Evolutionary conservation across 345 rosid species (phyloP).

Genomic region (Alliaria petiolata): DNA sequence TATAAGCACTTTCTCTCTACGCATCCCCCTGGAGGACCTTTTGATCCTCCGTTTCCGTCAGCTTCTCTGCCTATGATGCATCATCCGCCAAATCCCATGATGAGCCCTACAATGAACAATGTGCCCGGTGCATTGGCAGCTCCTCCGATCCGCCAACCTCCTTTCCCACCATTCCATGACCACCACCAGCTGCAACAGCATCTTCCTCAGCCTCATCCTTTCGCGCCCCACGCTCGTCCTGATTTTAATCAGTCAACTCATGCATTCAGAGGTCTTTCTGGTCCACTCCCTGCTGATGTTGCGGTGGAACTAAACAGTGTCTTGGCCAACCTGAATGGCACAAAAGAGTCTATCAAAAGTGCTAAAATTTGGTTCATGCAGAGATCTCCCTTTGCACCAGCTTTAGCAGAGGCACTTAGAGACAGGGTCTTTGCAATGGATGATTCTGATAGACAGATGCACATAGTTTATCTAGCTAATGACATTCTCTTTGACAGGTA

Average conservation of each 20-base stretch:
- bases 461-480: conserved; percentile 85
- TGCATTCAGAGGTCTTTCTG: conserved; percentile 69
- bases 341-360: conserved; percentile 97
- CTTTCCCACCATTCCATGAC: conserved; percentile 77
- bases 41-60: conserved; percentile 55
- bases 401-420: conserved; percentile 86
- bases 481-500: conserved; percentile 99
- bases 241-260: conserved; percentile 73
- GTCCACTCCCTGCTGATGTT: conserved; percentile 90
- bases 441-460: conserved; percentile 94
- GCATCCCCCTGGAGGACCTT: conserved; percentile 55
- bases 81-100: conserved; percentile 64
- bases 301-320: conserved; percentile 70
- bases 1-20: conserved; percentile 80
- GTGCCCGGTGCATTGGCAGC: conserved; percentile 49
- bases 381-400: conserved; percentile 91
- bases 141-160: conserved; percentile 74
- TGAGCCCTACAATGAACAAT: conserved; percentile 45
- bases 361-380: conserved; percentile 99
- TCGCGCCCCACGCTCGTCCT: conserved; percentile 50
- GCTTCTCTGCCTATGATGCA: conserved; percentile 57
- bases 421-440: conserved; percentile 77
- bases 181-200: conserved; percentile 64
- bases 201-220: conserved; percentile 67
- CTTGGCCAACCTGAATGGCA: conserved; percentile 77